Evolutionary conservation across 352 stramenopile genomes (phyloP), one percentile per base, ranked within the genome.

Genomic region (Pythium graminicola): DNA sequence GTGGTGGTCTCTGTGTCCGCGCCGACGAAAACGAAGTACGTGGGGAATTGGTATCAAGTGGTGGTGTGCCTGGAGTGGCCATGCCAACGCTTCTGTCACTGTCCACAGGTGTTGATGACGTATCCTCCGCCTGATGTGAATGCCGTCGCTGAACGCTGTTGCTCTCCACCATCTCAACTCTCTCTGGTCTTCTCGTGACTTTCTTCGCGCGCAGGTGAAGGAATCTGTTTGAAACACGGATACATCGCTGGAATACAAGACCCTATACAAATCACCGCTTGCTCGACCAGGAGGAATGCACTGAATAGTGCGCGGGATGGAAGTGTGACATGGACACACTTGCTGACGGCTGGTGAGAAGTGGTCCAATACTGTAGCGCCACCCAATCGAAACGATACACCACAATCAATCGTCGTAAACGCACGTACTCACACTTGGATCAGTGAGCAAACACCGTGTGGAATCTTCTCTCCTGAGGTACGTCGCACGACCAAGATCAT

Each of bases 21-120:
- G 40, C 13, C 40, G 40, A 26, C 16, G 28, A 45, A 28, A 33
- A 22, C 38, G 50, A 50, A 43, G 22, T 50, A 41, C 27, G 27
- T 45, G 40, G 40, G 22, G 9, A n/a, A n/a, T n/a, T n/a, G n/a
- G n/a, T n/a, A n/a, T n/a, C n/a, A n/a, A n/a, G n/a, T n/a, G n/a
- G n/a, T n/a, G n/a, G n/a, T n/a, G n/a, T n/a, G n/a, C n/a, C n/a
- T n/a, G n/a, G n/a, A n/a, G n/a, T n/a, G n/a, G n/a, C n/a, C n/a
- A n/a, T n/a, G n/a, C n/a, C n/a, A n/a, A n/a, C n/a, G n/a, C n/a
- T n/a, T n/a, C n/a, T n/a, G n/a, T n/a, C n/a, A n/a, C n/a, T n/a
- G n/a, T n/a, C 31, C 31, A 14, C 31, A 41, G 41, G 26, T 58
- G 50, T 58, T 58, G 50, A 58, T 42, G 50, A 31, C 31, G 36